Base-by-base conservation (phyloP, 2,329 filamentous ascomycete genomes). In the Coniochaeta sp. region DNA sequence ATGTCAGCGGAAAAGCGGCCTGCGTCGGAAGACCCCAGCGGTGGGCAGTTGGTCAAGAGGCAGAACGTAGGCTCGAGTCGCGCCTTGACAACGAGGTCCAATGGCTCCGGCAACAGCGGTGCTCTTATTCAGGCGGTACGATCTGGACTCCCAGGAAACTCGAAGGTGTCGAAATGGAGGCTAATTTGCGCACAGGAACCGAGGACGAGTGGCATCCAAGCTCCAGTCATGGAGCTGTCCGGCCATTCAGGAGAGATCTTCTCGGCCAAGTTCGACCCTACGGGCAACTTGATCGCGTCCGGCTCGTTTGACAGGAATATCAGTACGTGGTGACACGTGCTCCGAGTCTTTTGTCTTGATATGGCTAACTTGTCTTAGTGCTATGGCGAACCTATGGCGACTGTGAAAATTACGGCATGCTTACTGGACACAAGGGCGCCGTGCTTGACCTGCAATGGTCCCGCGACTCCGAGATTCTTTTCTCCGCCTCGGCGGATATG, bases 381-480 rank as follows among this genome's bases (percentile, higher is more conserved):
- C 83, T 99, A 33, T 99, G 95, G 95, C 86, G 89, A 68, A 96
- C 93, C 1, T 92, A 93, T 63, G 93, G 92, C 69, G 84, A 91
- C 67, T 97, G 93, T 77, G 90, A 96, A 70, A 99, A 99, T 76
- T 97, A 97, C 70, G 93, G 93, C 62, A 78, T 90, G 31, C 80
- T 99, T 58, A 91, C 81, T 9, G 95, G 95, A 36, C 95, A 99
- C 77, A 92, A 91, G 71, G 91, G 91, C 66, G 95, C 95, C 1
- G 80, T 99, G 57, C 80, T 98, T 28, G 95, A 98, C 74, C 78
- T 99, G 54, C 92, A 96, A 71, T 99, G 95, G 95, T 96, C 95
- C 31, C 89, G 95, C 71, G 95, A 99, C 77, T 96, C 92, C 22
- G 87, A 89, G 68, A 89, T 93, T 47, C 75, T 99, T 58, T 98